Evolutionary conservation across 805 yeast species (phyloP).

Genomic region (Wickerhamomyces alni): DNA sequence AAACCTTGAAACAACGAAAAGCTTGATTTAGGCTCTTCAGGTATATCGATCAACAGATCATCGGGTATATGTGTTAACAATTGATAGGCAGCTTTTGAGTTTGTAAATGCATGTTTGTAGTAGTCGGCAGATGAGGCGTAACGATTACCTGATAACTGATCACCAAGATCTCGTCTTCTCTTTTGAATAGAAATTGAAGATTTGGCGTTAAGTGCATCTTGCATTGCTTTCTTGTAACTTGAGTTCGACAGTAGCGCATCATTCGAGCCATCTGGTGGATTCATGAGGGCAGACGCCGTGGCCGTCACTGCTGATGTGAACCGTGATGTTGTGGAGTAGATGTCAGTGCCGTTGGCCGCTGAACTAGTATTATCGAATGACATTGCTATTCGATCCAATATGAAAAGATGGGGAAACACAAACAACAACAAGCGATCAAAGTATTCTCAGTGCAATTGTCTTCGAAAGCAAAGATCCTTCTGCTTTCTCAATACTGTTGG

Average conservation of each 20-base stretch:
- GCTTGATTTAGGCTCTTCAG: constrained; percentile 28
- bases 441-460: no score
- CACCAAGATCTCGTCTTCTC: constrained; percentile 23
- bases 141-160: constrained; percentile 18
- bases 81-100: constrained; percentile 36
- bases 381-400: background rate
- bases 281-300: constrained; percentile 48
- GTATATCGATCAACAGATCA: constrained; percentile 51
- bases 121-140: constrained; percentile 30
- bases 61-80: constrained; percentile 53
- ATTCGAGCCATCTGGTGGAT: constrained; percentile 14
- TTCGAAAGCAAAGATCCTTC: no score
- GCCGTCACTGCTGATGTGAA: constrained; percentile 46
- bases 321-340: constrained; percentile 28
- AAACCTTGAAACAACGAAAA: constrained; percentile 69
- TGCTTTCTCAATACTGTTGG: no score
- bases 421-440: no score
- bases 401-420: background rate
- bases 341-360: constrained; percentile 15
- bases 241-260: constrained; percentile 32
- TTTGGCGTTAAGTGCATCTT: constrained; percentile 33
- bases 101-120: constrained; percentile 31
- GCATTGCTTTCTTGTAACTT: constrained; percentile 40
- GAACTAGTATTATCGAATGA: constrained; percentile 2
- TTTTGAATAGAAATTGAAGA: constrained; percentile 27